These are phyloP conservation scores for Mycena venus DNA, from an alignment of 768 basidiomycete genomes.

Conservation along the genomic window DNA sequence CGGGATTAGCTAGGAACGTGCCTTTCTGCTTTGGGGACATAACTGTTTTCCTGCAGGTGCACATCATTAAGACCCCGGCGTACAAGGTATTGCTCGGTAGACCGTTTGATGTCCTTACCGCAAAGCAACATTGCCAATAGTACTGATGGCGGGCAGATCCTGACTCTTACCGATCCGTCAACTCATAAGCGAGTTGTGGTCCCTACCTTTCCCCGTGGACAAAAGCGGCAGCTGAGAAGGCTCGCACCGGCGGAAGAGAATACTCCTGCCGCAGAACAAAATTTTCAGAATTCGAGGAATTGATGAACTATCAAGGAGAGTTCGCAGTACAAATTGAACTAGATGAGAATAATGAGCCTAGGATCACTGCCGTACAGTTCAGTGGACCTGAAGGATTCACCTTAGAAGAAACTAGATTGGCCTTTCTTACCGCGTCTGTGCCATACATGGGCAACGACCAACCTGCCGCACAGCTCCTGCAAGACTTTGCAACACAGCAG, in stretches of 20 bases:
- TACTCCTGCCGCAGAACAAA: background rate
- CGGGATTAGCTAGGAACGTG: constrained; percentile 19
- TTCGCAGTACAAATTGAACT: background rate
- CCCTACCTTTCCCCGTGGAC: background rate
- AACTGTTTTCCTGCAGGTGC: constrained; percentile 19
- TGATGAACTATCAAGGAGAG: constrained; percentile 1
- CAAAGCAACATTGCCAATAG: no score
- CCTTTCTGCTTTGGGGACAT: constrained; percentile 16
- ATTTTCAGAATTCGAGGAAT: constrained; percentile 5
- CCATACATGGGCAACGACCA: background rate
- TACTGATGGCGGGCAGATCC: background rate
- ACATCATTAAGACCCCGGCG: background rate
- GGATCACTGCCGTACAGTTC: background rate
- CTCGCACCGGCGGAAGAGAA: no score
- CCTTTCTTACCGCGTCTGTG: background rate
- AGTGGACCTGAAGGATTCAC: background rate
- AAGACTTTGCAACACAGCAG: background rate
- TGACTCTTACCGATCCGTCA: constrained; percentile 6
- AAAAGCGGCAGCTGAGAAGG: background rate
- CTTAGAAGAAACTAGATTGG: background rate
- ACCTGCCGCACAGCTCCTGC: background rate
- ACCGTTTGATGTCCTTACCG: background rate
- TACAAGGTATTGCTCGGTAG: background rate
- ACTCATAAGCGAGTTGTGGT: background rate
- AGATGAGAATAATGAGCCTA: no score